Conservation (phyloP, 2,329 filamentous ascomycete genomes). For the Fusarium nelsonii region DNA sequence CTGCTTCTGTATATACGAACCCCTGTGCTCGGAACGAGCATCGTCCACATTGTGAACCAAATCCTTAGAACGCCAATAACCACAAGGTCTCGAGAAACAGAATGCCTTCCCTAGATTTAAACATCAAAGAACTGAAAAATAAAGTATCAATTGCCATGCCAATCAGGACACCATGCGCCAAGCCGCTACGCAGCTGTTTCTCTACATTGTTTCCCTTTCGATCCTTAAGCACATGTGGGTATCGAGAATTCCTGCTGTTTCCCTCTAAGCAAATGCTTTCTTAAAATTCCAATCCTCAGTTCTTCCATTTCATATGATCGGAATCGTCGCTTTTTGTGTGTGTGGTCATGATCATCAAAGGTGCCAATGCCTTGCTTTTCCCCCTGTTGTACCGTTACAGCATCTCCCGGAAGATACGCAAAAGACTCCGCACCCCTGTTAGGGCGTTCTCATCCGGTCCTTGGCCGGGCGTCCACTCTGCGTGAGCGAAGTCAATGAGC, state of each 20-base stretch:
- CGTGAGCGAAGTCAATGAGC: conserved; percentile 97
- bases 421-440: conserved; percentile 77
- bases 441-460: conserved; percentile 90
- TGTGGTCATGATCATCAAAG: conserved; percentile 41
- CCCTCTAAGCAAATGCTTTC: conserved; percentile 42
- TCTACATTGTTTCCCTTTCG: conserved; percentile 43
- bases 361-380: conserved; percentile 21
- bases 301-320: conserved; percentile 8
- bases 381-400: conserved; percentile 48
- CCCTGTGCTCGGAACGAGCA: not conserved
- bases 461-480: conserved; percentile 81
- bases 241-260: conserved; percentile 43
- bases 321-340: conserved; percentile 16
- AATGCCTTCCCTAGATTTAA: conserved; percentile 2
- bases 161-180: conserved; percentile 40
- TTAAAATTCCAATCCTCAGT: conserved; percentile 21
- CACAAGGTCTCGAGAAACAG: not conserved
- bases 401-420: conserved; percentile 77
- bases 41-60: not conserved
- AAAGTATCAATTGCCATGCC: conserved; percentile 36
- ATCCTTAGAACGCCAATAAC: conserved; percentile 32
- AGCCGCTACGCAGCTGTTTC: conserved; percentile 34
- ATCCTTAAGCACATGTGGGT: conserved; percentile 43
- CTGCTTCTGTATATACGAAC: not conserved
- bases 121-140: conserved; percentile 2